Evolutionary conservation across 441 rosid species (phyloP), one percentile per base, ranked within the genome.

Genomic region (Manihot esculenta): DNA sequence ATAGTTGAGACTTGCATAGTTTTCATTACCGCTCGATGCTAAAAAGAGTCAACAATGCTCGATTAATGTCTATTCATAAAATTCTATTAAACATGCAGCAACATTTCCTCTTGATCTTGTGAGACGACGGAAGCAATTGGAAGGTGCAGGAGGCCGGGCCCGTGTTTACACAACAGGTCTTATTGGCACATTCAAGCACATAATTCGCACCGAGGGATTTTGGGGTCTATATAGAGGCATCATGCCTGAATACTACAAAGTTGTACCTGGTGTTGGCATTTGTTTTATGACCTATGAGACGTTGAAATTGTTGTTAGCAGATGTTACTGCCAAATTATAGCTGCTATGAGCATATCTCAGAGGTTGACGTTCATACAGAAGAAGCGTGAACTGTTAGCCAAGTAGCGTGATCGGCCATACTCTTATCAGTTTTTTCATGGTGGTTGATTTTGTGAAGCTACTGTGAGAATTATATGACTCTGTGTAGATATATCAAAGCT

Each of bases 261-360:
- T 92, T 57, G 97, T 92, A 38, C 99, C 99, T 27, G 90, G 97
- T 44, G 94, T 94, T 1, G 99, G 97, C 42, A 94, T 94, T 13
- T 88, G 93, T 79, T 94, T 94, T 86, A 90, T 92, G 97, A 87
- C 97, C 4, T 92, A 94, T 15, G 97, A 94, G 84, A 81, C 88
- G 1, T 79, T 92, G 71, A 92, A 92, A 83, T 72, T 79, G 79
- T 75, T 89, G 68, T 81, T 94, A 30, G 86, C 85, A 23, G 89
- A 87, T 72, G 72, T 86, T 64, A 54, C 82, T 8, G 41, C 88
- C 27, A 64, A 79, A 72, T 59, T 79, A 63, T 90, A 78, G 80
- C 15, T 51, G 47, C 30, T 11, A 33, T 33, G 9, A 0, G 41
- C 13, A 44, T 13, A 51, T 3, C 14, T 0, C 21, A 56, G 68